phyloP scores from a whole-genome alignment of 345 rosid species.

The Eucalyptus camaldulensis region DNA sequence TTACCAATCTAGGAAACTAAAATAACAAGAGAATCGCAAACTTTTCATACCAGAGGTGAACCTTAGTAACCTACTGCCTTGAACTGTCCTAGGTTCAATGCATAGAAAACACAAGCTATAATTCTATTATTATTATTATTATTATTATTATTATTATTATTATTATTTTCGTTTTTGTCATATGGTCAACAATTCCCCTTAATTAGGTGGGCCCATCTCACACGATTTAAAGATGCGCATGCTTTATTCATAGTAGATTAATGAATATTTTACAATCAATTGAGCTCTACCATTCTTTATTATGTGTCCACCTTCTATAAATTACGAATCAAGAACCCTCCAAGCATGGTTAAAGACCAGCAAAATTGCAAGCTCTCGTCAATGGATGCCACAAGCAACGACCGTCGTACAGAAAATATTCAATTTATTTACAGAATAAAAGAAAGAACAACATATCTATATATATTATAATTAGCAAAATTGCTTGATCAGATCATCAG shows the following conservation, averaged over 20 bases:
- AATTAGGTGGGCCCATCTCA: neutral
- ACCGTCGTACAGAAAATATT: neutral
- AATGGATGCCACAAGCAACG: neutral
- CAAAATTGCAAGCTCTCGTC: neutral
- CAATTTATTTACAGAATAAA: neutral
- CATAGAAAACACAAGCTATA: neutral
- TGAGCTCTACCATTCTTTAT: neutral
- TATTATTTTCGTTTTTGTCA: neutral
- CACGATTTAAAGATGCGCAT: neutral
- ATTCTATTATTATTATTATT: neutral
- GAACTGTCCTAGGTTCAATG: neutral
- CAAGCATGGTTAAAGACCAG: neutral
- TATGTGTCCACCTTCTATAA: neutral
- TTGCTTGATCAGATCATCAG: neutral
- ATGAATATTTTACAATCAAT: neutral
- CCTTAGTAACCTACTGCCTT: neutral
- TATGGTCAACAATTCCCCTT: neutral
- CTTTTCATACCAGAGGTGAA: neutral
- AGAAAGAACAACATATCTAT: neutral
- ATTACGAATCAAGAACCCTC: neutral
- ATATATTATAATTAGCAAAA: neutral
- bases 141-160: neutral
- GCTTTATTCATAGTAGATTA: neutral
- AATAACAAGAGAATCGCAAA: constrained; percentile 3
- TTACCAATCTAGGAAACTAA: neutral